These are phyloP conservation scores for Cyberlindnera euphorbiiphila DNA, from an alignment of 805 yeast genomes.

Conservation along the genomic window DNA sequence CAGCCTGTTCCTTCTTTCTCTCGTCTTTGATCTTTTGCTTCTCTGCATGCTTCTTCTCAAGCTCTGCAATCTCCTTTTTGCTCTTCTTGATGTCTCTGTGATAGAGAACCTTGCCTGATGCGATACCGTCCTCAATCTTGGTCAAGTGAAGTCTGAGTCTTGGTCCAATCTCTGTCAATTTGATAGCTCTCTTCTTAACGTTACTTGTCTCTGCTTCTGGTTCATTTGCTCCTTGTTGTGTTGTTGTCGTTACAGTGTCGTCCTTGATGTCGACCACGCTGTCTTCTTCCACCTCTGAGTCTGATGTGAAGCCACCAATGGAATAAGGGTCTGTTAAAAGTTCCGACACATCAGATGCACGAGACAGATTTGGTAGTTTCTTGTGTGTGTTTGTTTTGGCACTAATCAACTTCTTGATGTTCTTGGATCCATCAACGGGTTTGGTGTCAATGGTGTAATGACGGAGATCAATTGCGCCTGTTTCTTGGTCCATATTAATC, in stretches of 20 bases:
- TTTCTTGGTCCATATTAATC: slow-evolving; percentile 66
- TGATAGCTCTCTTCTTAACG: slow-evolving; percentile 73
- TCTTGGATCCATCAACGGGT: slow-evolving; percentile 56
- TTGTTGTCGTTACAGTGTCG: slow-evolving; percentile 21
- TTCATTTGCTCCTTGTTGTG: slow-evolving; percentile 20
- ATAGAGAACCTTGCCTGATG: slow-evolving; percentile 82
- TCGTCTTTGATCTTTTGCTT: slow-evolving; percentile 59
- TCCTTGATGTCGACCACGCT: slow-evolving; percentile 61
- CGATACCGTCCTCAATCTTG: slow-evolving; percentile 90
- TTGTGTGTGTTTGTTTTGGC: slow-evolving; percentile 24
- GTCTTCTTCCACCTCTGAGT: slow-evolving; percentile 92
- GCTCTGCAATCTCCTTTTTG: slow-evolving; percentile 49
- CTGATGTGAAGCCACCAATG: slow-evolving; percentile 78
- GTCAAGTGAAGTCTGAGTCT: slow-evolving; percentile 69
- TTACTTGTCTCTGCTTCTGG: slow-evolving; percentile 22
- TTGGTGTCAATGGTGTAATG: slow-evolving; percentile 89
- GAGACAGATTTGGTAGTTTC: slow-evolving; percentile 34
- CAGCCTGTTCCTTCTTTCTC: slow-evolving; percentile 76
- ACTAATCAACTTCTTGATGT: slow-evolving; percentile 24
- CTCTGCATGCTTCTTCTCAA: slow-evolving; percentile 65
- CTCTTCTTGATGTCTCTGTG: slow-evolving; percentile 70
- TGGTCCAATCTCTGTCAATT: slow-evolving; percentile 91
- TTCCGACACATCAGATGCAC: slow-evolving; percentile 74
- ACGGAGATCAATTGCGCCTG: slow-evolving; percentile 76
- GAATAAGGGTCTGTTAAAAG: slow-evolving; percentile 80